Conservation (phyloP, 768 basidiomycete genomes). For the Serpula lacrymans region DNA sequence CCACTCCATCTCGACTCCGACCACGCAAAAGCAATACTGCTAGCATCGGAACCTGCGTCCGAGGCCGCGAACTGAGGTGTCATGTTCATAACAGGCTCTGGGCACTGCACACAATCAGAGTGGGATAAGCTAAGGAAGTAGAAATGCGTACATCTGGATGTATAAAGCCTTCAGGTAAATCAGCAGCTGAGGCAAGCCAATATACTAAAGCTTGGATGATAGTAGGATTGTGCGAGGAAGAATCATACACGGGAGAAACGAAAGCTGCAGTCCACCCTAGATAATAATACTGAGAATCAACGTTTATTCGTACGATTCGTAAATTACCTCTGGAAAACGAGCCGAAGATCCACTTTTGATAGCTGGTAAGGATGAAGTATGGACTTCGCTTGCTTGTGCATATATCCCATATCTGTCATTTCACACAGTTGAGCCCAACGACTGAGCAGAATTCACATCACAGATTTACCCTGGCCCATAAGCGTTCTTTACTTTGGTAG, state of each 20-base stretch:
- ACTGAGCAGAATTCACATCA: constrained; percentile 4
- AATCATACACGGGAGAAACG: constrained; percentile 43
- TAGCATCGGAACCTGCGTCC: constrained; percentile 15
- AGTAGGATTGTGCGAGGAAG: constrained; percentile 41
- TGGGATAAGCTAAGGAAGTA: not conserved
- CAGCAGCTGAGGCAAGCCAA: constrained; percentile 54
- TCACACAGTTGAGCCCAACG: constrained; percentile 11
- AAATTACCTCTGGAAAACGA: constrained; percentile 51
- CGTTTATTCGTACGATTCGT: no score
- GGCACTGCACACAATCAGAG: constrained; percentile 21
- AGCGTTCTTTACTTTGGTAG: constrained; percentile 45
- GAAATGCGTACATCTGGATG: constrained; percentile 7
- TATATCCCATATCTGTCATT: constrained; percentile 53
- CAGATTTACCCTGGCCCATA: constrained; percentile 60
- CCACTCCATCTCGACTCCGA: constrained; percentile 30
- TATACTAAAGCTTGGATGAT: constrained; percentile 50
- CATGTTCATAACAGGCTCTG: constrained; percentile 29
- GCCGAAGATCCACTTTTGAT: constrained; percentile 61
- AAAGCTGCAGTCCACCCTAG: constrained; percentile 55
- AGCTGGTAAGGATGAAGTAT: constrained; percentile 59
- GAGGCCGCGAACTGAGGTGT: constrained; percentile 24
- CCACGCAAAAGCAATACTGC: constrained; percentile 14
- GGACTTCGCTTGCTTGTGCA: constrained; percentile 46
- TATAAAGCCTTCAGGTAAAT: constrained; percentile 26
- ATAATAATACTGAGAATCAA: no score